Evolutionary conservation across 129 eudicot genomes (phyloP).

Genomic region (Silybum marianum): DNA sequence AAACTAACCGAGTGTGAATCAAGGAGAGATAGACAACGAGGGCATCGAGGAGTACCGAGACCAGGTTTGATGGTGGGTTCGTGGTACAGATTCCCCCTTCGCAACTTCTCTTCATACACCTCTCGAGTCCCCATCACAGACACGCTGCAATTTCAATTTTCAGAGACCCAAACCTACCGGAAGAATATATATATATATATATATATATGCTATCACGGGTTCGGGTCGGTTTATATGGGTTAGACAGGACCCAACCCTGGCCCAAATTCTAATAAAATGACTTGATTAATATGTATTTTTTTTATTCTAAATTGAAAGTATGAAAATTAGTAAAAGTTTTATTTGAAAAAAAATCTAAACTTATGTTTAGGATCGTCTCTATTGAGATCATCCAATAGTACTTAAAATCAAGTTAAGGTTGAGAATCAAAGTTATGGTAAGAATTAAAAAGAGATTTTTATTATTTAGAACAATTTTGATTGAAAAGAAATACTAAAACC

Average conservation of each 20-base stretch:
- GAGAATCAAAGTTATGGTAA: no score
- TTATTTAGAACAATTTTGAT: no score
- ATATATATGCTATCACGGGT: neutral
- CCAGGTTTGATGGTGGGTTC: conserved; percentile 96
- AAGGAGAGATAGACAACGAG: conserved; percentile 77
- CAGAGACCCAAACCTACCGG: conserved; percentile 8
- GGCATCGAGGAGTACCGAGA: conserved; percentile 86
- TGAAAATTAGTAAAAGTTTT: no score
- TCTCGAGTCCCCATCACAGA: conserved; percentile 80
- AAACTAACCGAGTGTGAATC: conserved; percentile 47
- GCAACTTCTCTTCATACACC: conserved; percentile 80
- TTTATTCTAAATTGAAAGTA: no score
- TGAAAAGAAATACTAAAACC: no score
- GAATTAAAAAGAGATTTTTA: no score
- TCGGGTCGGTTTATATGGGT: neutral
- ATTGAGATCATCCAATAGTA: no score
- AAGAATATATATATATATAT: neutral
- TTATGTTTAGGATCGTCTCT: no score
- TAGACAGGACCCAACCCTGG: neutral
- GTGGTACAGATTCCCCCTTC: conserved; percentile 69
- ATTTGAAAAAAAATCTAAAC: no score
- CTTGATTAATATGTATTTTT: no score
- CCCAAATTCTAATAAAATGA: neutral
- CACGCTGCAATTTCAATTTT: neutral
- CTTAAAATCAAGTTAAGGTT: no score